A percentile compares a stretch with the other conserved stretches of the same genome.
Conservation (phyloP, 768 basidiomycete species). For the Mycena leptocephala region DNA sequence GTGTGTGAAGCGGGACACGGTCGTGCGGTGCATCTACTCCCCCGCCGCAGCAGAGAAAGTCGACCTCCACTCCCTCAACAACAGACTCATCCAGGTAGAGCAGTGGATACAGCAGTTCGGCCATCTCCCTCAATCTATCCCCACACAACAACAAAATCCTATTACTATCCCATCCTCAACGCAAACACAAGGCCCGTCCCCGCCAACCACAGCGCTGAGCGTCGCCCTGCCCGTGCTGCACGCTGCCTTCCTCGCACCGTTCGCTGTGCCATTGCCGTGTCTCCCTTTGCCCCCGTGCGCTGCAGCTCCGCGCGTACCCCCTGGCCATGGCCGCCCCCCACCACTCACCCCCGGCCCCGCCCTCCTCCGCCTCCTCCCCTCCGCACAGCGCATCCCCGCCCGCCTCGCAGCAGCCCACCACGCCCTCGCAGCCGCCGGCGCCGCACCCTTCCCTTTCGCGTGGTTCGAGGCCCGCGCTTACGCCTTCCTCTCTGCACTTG, state of each 20-base stretch:
- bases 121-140: no score
- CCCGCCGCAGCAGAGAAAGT: conserved; percentile 91
- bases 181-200: conserved; percentile 2
- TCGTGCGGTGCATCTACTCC: conserved; percentile 82
- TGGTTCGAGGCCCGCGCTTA: conserved; percentile 34
- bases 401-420: conserved; percentile 22
- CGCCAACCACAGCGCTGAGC: conserved; percentile 10
- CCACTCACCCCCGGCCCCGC: background rate
- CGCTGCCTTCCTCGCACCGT: conserved; percentile 16
- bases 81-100: conserved; percentile 83
- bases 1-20: conserved; percentile 86
- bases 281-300: background rate
- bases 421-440: conserved; percentile 9
- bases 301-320: background rate
- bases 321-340: background rate
- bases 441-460: conserved; percentile 24
- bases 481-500: conserved; percentile 18
- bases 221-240: conserved; percentile 18
- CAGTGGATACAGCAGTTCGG: conserved; percentile 58
- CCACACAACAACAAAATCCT: no score
- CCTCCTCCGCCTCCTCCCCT: conserved; percentile 30
- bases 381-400: conserved; percentile 1
- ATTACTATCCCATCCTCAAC: no score
- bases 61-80: conserved; percentile 88
- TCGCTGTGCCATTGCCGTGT: conserved; percentile 1